Evolutionary conservation across 164 flowering plant species (phyloP), one percentile per base, ranked within the genome.

Genomic region (Berberis thunbergii): DNA sequence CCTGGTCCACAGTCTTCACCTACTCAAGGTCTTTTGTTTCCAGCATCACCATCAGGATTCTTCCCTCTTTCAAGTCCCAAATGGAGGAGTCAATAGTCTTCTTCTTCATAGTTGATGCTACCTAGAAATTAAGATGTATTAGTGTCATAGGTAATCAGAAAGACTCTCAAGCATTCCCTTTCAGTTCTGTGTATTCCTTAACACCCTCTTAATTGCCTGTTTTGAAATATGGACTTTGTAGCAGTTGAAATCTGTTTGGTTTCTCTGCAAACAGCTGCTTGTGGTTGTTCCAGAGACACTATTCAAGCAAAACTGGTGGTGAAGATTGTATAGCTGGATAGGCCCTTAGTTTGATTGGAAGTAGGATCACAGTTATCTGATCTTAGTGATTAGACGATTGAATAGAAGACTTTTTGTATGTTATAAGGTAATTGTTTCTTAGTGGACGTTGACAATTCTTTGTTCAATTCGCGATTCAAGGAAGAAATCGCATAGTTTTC

Each of bases 1-100:
- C 89, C 96, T 7, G 96, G 91, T n/a, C 97, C 96, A 60, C 92
- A 84, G 40, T 83, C 82, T 59, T 95, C 88, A 6, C 86, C 77
- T 44, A 91, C 99, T 43, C 97, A 97, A 0, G 88, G 93, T 7
- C 45, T 77, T 57, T 62, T 79, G 2, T 91, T 87, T 65, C 96
- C 99, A 2, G 59, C 80, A 4, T 87, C 96, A 2, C 95, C 99
- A 45, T 78, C 92, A 0, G 92, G 87, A 1, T 82, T 84, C 66
- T 84, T 86, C 69, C 84, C 93, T 10, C 43, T 85, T 2, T 45
- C 75, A 53, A 91, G 96, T 73, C 97, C 99, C 53, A 78, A 88
- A 68, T 94, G 97, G 99, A 87, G 96, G 75, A 81, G 76, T 66
- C 79, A 74, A 54, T 80, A 79, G 72, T 26, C 26, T 26, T 26